Base-by-base conservation (phyloP, 768 basidiomycete species). In the Pleurotus citrinopileatus region DNA sequence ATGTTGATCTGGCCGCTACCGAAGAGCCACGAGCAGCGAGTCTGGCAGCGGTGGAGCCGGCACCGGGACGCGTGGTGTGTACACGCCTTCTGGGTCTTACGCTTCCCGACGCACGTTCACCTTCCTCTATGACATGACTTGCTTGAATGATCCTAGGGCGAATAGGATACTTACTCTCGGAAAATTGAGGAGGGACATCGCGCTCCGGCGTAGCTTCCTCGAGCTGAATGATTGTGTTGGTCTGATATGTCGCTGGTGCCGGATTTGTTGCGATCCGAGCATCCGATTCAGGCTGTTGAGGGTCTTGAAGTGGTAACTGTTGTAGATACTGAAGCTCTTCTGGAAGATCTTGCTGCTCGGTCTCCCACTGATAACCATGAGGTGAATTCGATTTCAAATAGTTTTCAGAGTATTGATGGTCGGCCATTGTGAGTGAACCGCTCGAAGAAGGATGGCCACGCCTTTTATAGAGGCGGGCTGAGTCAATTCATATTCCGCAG, bases 351-450 rank as follows among this genome's bases (percentile, higher is more conserved):
- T 34, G 32, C 32, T 34, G 32, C 9, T 34, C 32, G n/a, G 71
- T 71, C 62, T 72, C 68, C 73, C 74, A 72, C 56, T 72, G 64
- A 34, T 34, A 34, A 2, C n/a, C 32, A 9, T 34, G 10, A 10
- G 32, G 32, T n/a, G n/a, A n/a, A n/a, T n/a, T n/a, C n/a, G n/a
- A 13, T 20, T 26, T 50, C 38, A 52, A 32, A 3, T 56, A 47
- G n/a, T 26, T 27, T 47, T 42, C 40, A 38, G 9, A n/a, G 1
- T 34, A 9, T 10, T 34, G 32, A 3, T 34, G 32, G 32, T 34
- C 9, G n/a, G 32, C 9, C 32, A 34, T 34, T 34, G n/a, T 34
- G 32, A n/a, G 9, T 34, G 32, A 13, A 20, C 9, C 32, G 32
- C n/a, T n/a, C n/a, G 25, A 27, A 43, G 19, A 43, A 12, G 12